Conservation (phyloP, 352 stramenopile genomes). For the Pythium guiyangense region DNA sequence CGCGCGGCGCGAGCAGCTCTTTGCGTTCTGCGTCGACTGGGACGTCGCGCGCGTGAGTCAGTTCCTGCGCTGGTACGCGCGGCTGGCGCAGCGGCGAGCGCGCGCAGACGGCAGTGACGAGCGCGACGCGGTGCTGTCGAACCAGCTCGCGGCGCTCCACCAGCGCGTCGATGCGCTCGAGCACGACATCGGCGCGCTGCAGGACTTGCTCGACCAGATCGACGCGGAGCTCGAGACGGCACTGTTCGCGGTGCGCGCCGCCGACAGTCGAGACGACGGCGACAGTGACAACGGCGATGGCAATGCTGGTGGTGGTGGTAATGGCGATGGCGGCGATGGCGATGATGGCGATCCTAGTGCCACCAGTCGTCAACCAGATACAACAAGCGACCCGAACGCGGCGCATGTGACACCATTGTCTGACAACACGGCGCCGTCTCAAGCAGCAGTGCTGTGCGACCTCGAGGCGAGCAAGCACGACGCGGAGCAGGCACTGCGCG, state of each 20-base stretch:
- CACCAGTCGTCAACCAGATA: neutral
- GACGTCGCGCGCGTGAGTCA: conserved; percentile 40
- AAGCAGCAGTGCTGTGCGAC: conserved; percentile 5
- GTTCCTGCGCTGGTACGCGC: conserved; percentile 64
- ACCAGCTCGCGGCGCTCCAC: conserved; percentile 19
- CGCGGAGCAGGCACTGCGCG: conserved; percentile 20
- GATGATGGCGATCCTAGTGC: conserved; percentile 1
- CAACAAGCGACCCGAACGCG: no score
- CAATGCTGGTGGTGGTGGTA: neutral
- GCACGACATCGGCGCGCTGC: conserved; percentile 23
- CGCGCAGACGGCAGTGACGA: neutral
- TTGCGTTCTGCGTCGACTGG: conserved; percentile 60
- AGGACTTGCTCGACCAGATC: conserved; percentile 36
- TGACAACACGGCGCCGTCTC: neutral
- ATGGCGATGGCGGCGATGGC: conserved; percentile 4
- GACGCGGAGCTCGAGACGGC: conserved; percentile 22
- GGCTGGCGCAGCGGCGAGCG: no score
- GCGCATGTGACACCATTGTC: no score
- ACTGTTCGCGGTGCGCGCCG: neutral
- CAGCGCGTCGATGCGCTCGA: conserved; percentile 31
- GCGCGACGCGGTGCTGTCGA: neutral
- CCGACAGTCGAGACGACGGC: conserved; percentile 1
- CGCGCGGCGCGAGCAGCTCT: conserved; percentile 39
- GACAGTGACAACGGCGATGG: no score
- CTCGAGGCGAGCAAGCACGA: conserved; percentile 22